phyloP scores from a whole-genome alignment of 805 yeast species.

The Sugiyamaella qingdaonensis region DNA sequence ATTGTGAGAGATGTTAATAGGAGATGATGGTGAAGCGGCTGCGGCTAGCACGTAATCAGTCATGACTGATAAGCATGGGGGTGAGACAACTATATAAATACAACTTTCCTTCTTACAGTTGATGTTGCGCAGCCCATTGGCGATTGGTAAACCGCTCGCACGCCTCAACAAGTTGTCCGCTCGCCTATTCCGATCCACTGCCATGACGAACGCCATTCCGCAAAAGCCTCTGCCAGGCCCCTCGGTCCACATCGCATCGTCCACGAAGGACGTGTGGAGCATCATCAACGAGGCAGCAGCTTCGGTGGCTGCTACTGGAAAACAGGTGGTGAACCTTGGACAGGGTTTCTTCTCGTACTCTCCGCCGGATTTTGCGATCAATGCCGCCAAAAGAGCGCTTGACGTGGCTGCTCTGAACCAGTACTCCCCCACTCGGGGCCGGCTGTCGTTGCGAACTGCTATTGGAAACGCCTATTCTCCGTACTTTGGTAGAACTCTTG shows the following conservation, averaged over 20 bases:
- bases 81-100: not conserved
- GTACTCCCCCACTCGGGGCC: conserved; percentile 88
- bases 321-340: conserved; percentile 82
- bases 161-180: not conserved
- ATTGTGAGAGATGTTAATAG: not conserved
- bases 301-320: conserved; percentile 62
- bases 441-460: conserved; percentile 67
- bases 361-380: conserved; percentile 89
- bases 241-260: conserved; percentile 18
- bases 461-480: conserved; percentile 69
- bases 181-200: not conserved
- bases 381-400: conserved; percentile 74
- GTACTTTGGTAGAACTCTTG: conserved; percentile 53
- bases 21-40: not conserved
- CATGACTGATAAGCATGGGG: not conserved
- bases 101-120: not conserved
- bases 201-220: not conserved
- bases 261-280: conserved; percentile 86
- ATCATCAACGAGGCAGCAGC: conserved; percentile 89
- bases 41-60: conserved; percentile 5
- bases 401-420: conserved; percentile 76
- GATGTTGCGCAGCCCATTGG: not conserved
- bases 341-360: conserved; percentile 96
- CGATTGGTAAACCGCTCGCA: not conserved
- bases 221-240: conserved; percentile 19